These are phyloP conservation scores for Pseudophaeomoniella oleicola DNA, from an alignment of 2,329 filamentous ascomycete genomes.

Conservation along the genomic window DNA sequence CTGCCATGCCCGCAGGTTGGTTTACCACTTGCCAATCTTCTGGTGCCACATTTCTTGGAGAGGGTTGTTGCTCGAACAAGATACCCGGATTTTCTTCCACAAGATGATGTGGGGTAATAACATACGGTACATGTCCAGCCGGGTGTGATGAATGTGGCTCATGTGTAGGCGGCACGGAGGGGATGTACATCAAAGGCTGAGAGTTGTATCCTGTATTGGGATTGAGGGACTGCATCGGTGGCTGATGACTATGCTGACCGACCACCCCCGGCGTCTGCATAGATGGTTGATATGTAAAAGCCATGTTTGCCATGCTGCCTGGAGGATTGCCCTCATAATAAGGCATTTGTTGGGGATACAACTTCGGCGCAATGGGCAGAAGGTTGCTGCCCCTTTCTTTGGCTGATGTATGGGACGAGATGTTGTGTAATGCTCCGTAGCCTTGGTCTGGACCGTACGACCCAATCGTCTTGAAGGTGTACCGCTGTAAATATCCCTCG, in stretches of 20 bases:
- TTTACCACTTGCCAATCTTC: neutral
- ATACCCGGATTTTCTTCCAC: too few species aligned
- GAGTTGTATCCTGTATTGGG: neutral
- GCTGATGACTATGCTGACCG: neutral
- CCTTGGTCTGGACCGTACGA: constrained; percentile 15
- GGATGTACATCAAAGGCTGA: neutral
- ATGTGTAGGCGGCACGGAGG: neutral
- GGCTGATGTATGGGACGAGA: constrained; percentile 10
- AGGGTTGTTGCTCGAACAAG: neutral
- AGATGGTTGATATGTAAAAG: neutral
- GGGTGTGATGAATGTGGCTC: neutral
- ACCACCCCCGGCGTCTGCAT: too few species aligned
- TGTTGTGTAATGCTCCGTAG: constrained; percentile 10
- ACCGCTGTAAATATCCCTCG: constrained; percentile 23
- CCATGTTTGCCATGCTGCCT: neutral
- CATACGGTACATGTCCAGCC: neutral
- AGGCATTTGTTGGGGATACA: neutral
- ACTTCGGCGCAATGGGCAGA: constrained; percentile 9
- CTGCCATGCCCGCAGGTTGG: neutral
- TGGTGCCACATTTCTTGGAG: neutral
- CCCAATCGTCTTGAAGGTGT: constrained; percentile 25
- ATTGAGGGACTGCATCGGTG: neutral
- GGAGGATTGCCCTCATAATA: neutral
- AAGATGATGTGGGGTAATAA: neutral
- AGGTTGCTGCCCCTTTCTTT: constrained; percentile 3